A percentile compares a stretch with the other conserved stretches of the same genome.
Conservation (phyloP, 495 filamentous ascomycete species). For the Penicillium odoratum region DNA sequence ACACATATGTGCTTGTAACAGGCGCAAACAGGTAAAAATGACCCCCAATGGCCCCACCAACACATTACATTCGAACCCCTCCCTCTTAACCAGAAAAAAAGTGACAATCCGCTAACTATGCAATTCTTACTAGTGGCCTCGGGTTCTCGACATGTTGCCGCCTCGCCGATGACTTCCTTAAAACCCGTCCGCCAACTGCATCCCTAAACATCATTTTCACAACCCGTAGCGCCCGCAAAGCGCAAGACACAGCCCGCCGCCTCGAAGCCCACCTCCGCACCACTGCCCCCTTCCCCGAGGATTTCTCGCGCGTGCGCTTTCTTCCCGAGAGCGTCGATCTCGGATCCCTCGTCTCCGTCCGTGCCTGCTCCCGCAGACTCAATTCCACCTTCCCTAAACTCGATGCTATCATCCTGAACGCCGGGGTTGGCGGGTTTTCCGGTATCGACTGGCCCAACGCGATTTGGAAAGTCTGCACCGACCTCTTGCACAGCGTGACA, state of each 20-base stretch:
- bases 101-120: slow-evolving; percentile 1
- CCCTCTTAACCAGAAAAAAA: not conserved
- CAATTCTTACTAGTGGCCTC: slow-evolving; percentile 64
- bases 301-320: slow-evolving; percentile 42
- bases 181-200: slow-evolving; percentile 58
- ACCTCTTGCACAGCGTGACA: slow-evolving; percentile 67
- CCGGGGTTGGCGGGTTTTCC: slow-evolving; percentile 82
- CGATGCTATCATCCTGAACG: slow-evolving; percentile 82
- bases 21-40: slow-evolving; percentile 50
- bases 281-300: slow-evolving; percentile 20
- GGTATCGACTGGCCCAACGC: slow-evolving; percentile 72
- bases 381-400: slow-evolving; percentile 59
- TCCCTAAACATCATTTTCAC: slow-evolving; percentile 57
- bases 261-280: slow-evolving; percentile 41
- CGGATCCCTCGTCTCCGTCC: slow-evolving; percentile 53
- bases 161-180: slow-evolving; percentile 87
- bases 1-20: slow-evolving; percentile 47
- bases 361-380: slow-evolving; percentile 50
- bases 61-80: not conserved
- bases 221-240: slow-evolving; percentile 49
- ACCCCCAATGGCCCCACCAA: not conserved
- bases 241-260: slow-evolving; percentile 39
- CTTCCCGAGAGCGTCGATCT: slow-evolving; percentile 57
- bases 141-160: slow-evolving; percentile 85
- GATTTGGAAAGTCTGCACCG: slow-evolving; percentile 60